phyloP scores from a whole-genome alignment of 1,139 yeast genomes.

The Blastobotrys ciferrii region DNA sequence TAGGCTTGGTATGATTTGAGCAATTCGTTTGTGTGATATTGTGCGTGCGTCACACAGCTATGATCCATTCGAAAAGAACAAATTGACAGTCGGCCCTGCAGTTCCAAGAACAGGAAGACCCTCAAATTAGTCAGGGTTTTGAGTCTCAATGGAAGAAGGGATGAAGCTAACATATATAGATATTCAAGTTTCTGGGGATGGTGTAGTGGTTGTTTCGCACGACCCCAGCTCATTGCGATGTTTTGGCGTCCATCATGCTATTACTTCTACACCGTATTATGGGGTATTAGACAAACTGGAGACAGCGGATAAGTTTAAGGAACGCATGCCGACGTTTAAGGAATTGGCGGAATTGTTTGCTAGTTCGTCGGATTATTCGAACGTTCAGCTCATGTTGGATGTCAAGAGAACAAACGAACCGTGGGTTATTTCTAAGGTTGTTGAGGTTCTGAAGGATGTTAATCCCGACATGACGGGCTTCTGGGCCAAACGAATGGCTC shows the following conservation, averaged over 20 bases:
- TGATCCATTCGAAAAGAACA: too few relatives aligned
- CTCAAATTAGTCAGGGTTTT: too few relatives aligned
- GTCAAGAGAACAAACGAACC: slow-evolving; percentile 72
- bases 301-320: slow-evolving; percentile 53
- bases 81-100: too few relatives aligned
- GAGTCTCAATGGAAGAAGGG: background rate
- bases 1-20: too few relatives aligned
- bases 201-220: slow-evolving; percentile 73
- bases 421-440: slow-evolving; percentile 51
- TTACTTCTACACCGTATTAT: slow-evolving; percentile 40
- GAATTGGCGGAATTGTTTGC: slow-evolving; percentile 61
- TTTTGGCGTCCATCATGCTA: slow-evolving; percentile 46
- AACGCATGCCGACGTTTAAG: slow-evolving; percentile 58
- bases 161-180: slow-evolving; percentile 39
- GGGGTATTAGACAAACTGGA: slow-evolving; percentile 50
- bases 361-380: slow-evolving; percentile 37
- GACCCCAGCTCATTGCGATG: slow-evolving; percentile 60
- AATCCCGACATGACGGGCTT: slow-evolving; percentile 48
- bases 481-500: slow-evolving; percentile 68
- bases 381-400: slow-evolving; percentile 68
- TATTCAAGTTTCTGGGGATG: slow-evolving; percentile 73
- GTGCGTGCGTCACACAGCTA: too few relatives aligned
- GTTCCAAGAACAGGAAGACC: too few relatives aligned
- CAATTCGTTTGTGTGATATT: too few relatives aligned
- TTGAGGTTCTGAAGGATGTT: slow-evolving; percentile 48